Percentiles rank a stretch among this genome's conserved stretches.
phyloP scores from a whole-genome alignment of 805 yeast species.

The Wickerhamiella kurtzmanii region DNA sequence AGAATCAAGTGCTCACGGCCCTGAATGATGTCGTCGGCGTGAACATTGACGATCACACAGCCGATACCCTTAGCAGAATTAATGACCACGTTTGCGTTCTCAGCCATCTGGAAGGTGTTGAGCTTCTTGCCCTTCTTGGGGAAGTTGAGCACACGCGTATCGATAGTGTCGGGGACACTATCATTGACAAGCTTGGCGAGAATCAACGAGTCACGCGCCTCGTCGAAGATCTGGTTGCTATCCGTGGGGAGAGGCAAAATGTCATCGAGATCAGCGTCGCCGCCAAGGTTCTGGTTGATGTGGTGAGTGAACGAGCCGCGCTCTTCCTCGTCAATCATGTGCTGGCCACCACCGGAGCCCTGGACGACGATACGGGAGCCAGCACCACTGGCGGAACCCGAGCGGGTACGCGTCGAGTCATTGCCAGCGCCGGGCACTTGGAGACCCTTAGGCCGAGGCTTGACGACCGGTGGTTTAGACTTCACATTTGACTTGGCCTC shows the following conservation, averaged over 20 bases:
- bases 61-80: slow-evolving; percentile 99
- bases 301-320: slow-evolving; percentile 91
- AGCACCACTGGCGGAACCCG: slow-evolving; percentile 20
- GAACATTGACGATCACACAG: slow-evolving; percentile 94
- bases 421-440: slow-evolving; percentile 15
- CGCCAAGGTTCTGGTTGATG: slow-evolving; percentile 80
- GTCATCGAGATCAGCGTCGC: slow-evolving; percentile 71
- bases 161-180: slow-evolving; percentile 96
- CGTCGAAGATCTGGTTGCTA: slow-evolving; percentile 90
- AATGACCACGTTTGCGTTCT: slow-evolving; percentile 93
- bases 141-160: slow-evolving; percentile 87
- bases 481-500: slow-evolving; percentile 26
- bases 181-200: slow-evolving; percentile 89
- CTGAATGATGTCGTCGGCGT: slow-evolving; percentile 91
- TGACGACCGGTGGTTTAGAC: slow-evolving; percentile 8
- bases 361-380: slow-evolving; percentile 55
- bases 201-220: slow-evolving; percentile 88
- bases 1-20: slow-evolving; percentile 92
- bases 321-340: slow-evolving; percentile 95
- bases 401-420: slow-evolving; percentile 23
- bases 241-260: slow-evolving; percentile 87
- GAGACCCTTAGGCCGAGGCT: slow-evolving; percentile 20
- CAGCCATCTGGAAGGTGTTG: slow-evolving; percentile 90
- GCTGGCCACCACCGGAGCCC: slow-evolving; percentile 88
- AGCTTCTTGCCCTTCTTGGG: slow-evolving; percentile 69